phyloP scores from a whole-genome alignment of 192 early-diverging fungal species.

The Coemansia sp. region DNA sequence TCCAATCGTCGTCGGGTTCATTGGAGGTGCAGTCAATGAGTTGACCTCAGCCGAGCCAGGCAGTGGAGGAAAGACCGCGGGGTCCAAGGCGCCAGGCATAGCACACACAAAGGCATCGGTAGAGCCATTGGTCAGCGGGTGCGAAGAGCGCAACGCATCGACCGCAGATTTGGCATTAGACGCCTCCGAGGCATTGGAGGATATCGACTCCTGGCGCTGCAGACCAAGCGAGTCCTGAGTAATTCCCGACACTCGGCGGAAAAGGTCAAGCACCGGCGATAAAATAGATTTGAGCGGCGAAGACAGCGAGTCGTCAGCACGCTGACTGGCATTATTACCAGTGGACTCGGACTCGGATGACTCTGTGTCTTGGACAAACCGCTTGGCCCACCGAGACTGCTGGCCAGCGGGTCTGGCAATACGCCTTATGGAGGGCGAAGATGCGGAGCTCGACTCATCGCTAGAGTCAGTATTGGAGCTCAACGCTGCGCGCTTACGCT shows the following conservation, averaged over 20 bases:
- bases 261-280: slow-evolving; percentile 40
- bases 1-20: slow-evolving; percentile 47
- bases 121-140: slow-evolving; percentile 7
- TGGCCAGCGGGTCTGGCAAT: not conserved
- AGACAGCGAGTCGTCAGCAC: slow-evolving; percentile 11
- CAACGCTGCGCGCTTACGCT: not conserved
- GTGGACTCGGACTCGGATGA: not conserved
- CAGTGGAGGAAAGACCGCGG: not conserved
- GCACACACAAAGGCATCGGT: slow-evolving; percentile 4
- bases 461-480: not conserved
- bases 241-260: slow-evolving; percentile 51
- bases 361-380: slow-evolving; percentile 5
- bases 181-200: not conserved
- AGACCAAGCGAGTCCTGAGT: slow-evolving; percentile 29
- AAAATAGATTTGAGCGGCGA: slow-evolving; percentile 53
- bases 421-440: not conserved
- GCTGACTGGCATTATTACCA: not conserved
- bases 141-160: not conserved
- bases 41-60: slow-evolving; percentile 30
- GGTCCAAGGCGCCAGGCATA: slow-evolving; percentile 7
- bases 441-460: slow-evolving; percentile 10
- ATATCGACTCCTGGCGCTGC: slow-evolving; percentile 18
- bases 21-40: slow-evolving; percentile 51
- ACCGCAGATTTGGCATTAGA: not conserved
- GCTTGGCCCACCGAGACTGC: slow-evolving; percentile 19